phyloP scores from a whole-genome alignment of 352 stramenopile genomes.

The Phytophthora lateralis region DNA sequence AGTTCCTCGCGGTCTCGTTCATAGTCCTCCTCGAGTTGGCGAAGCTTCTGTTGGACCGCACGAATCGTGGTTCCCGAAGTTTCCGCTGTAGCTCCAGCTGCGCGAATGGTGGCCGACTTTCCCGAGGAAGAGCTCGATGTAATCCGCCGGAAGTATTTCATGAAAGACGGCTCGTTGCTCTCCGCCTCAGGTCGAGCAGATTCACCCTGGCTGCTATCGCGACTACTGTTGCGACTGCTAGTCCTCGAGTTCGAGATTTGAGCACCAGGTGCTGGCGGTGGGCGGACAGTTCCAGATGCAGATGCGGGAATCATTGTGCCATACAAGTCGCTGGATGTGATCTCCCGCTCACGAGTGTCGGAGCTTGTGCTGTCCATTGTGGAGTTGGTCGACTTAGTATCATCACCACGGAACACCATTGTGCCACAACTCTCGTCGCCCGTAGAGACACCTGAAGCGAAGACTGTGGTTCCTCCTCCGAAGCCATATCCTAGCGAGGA shows the following conservation, averaged over 20 bases:
- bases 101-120: constrained; percentile 31
- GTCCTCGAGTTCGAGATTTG: constrained; percentile 21
- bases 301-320: constrained; percentile 56
- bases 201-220: constrained; percentile 20
- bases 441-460: constrained; percentile 11
- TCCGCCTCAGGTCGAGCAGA: constrained; percentile 15
- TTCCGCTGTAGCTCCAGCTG: constrained; percentile 26
- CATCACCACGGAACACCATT: constrained; percentile 54
- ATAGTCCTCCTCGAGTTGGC: constrained; percentile 62
- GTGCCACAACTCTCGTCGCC: constrained; percentile 41
- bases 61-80: constrained; percentile 25
- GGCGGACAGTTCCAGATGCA: constrained; percentile 16
- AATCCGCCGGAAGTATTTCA: constrained; percentile 81
- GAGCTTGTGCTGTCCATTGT: constrained; percentile 18
- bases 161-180: constrained; percentile 72
- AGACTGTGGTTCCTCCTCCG: constrained; percentile 31
- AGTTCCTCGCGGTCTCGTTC: constrained; percentile 49
- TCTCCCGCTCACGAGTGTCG: constrained; percentile 27
- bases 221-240: constrained; percentile 25
- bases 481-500: constrained; percentile 4
- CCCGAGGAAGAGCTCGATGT: constrained; percentile 17
- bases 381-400: constrained; percentile 16
- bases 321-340: constrained; percentile 64
- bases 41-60: constrained; percentile 50
- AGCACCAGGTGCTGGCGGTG: constrained; percentile 28